Base-by-base conservation (phyloP, 768 basidiomycete genomes). In the Amanita fuliginea region DNA sequence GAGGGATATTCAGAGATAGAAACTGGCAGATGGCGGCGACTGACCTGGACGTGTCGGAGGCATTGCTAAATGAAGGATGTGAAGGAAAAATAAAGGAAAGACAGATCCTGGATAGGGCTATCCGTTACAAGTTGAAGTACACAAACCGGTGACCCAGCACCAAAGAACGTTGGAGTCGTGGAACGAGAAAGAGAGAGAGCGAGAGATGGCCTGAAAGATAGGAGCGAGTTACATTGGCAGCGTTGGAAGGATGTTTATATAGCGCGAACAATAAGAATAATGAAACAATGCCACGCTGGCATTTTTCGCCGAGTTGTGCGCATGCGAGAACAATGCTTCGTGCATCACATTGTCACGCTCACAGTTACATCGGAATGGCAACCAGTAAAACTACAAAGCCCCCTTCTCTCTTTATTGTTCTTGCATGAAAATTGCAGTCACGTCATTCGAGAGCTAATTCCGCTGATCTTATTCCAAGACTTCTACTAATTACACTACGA, bases 111-210 rank as follows among this genome's bases (percentile, higher is more conserved):
- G 13, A 18, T 32, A 19, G 39, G 24, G 26, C 19, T 16, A 19
- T 40, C 21, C 26, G 47, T 41, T 40, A 41, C 36, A 41, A 42
- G 18, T 50, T 43, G 40, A 43, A 22, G 41, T 26, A 13, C 26
- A 39, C 10, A 13, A 42, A 22, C 14, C 4, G 49, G 49, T 43
- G 49, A 18, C 42, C 49, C 49, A 43, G 49, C 49, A 50, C 49
- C 49, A n/a, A 34, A 24, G 40, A 43, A 43, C 40, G 41, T 50
- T 35, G 18, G n/a, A 32, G 30, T 35, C 41, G 48, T 49, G 14
- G 37, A 39, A 10, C 21, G 28, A 41, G 40, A 34, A 18, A 34
- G 9, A 16, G 11, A 21, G 37, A 34, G 39, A 28, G 39, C 39
- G 34, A 7, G 21, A 42, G 41, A 37, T 21, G 47, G n/a, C n/a